These are phyloP conservation scores for Suillus ampliporus DNA, from an alignment of 768 basidiomycete genomes.

Conservation along the genomic window DNA sequence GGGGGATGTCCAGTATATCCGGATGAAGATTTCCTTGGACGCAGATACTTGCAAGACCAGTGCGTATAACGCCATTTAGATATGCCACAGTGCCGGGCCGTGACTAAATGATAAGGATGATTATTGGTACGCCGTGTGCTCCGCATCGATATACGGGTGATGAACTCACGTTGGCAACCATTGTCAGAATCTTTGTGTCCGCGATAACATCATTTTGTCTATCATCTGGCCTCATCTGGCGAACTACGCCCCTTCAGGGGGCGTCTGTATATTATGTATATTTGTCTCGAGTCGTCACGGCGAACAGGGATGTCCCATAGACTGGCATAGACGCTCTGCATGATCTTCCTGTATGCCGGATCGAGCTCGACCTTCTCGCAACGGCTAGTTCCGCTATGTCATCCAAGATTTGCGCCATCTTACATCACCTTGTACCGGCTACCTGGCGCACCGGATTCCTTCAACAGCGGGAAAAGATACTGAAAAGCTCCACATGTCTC, in stretches of 20 bases:
- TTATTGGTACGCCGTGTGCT: background rate
- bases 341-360: background rate
- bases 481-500: background rate
- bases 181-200: background rate
- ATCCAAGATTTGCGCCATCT: background rate
- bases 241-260: background rate
- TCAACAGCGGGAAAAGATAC: background rate
- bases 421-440: constrained; percentile 3
- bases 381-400: background rate
- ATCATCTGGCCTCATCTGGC: too few relatives aligned
- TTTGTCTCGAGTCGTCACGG: background rate
- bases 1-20: constrained; percentile 57
- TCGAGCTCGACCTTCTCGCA: background rate
- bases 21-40: constrained; percentile 50
- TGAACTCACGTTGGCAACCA: background rate
- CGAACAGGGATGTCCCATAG: background rate
- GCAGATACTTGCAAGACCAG: constrained; percentile 1
- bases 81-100: background rate
- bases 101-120: constrained; percentile 3
- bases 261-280: background rate
- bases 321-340: background rate
- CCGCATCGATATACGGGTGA: background rate
- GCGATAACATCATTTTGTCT: too few relatives aligned
- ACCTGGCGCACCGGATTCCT: background rate
- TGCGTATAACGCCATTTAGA: constrained; percentile 8